A percentile compares a stretch with the other conserved stretches of the same genome.
phyloP scores from a whole-genome alignment of 1,284 basidiomycete genomes.

The Ustilago trichophora region DNA sequence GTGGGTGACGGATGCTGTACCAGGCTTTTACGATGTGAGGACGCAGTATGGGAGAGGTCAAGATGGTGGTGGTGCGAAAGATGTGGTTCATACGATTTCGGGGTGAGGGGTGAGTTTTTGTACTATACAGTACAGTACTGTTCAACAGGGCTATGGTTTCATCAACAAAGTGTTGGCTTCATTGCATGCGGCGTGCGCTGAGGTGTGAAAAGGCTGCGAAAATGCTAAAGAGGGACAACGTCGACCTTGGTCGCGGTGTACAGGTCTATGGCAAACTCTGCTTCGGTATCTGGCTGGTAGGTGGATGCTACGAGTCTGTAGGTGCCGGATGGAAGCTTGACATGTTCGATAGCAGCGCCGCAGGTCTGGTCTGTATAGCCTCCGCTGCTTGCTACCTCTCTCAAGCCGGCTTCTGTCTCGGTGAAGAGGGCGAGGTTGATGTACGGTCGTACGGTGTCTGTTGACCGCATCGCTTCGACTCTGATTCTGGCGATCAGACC shows the following conservation, averaged over 20 bases:
- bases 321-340: constrained; percentile 8
- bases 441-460: constrained; percentile 10
- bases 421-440: constrained; percentile 27
- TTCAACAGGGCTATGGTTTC: too few relatives aligned
- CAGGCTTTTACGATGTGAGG: constrained; percentile 11
- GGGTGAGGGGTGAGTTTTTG: too few relatives aligned
- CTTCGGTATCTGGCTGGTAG: constrained; percentile 13
- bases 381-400: constrained; percentile 30
- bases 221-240: too few relatives aligned
- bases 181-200: too few relatives aligned
- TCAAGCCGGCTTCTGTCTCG: background rate
- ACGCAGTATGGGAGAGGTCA: too few relatives aligned
- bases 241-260: constrained; percentile 33
- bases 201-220: too few relatives aligned
- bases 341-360: constrained; percentile 24
- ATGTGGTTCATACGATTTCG: too few relatives aligned
- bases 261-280: constrained; percentile 35
- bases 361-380: constrained; percentile 37
- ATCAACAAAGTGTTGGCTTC: too few relatives aligned
- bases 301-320: constrained; percentile 44
- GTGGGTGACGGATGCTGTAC: constrained; percentile 65
- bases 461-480: background rate
- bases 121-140: too few relatives aligned
- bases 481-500: constrained; percentile 8
- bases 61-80: too few relatives aligned